Evolutionary conservation across 139 green algal genomes (phyloP).

Genomic region (Micractinium sp.): DNA sequence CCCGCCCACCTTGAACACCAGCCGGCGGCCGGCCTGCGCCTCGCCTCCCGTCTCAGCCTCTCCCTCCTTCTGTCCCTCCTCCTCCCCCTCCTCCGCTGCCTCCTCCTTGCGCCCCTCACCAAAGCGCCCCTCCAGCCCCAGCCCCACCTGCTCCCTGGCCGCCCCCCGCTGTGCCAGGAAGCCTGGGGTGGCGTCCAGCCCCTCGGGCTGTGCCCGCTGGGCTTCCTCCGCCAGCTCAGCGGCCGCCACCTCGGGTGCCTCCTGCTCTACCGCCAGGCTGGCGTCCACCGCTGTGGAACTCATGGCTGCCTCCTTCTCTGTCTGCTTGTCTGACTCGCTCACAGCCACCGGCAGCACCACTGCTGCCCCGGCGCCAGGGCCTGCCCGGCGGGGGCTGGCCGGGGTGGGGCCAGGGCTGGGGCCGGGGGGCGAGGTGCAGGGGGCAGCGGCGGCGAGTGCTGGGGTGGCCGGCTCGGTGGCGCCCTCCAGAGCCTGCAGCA

Average conservation of each 20-base stretch:
- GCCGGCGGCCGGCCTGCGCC: too few species aligned
- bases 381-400: neutral
- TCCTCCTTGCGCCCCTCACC: neutral
- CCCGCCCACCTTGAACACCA: too few species aligned
- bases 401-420: neutral
- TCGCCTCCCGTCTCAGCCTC: neutral
- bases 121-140: neutral
- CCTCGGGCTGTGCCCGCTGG: constrained; percentile 1
- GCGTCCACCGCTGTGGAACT: neutral
- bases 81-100: neutral
- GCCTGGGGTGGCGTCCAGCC: constrained; percentile 1
- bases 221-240: constrained; percentile 2
- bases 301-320: neutral
- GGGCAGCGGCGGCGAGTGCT: neutral
- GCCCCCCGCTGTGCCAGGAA: constrained; percentile 8
- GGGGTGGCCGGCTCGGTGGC: neutral
- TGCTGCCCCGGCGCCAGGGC: neutral
- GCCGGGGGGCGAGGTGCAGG: neutral
- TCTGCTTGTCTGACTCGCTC: neutral
- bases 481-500: constrained; percentile 9
- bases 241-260: neutral
- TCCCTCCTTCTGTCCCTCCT: neutral
- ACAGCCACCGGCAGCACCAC: constrained; percentile 6
- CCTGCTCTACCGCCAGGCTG: constrained; percentile 27
- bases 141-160: neutral